A percentile compares a stretch with the other conserved stretches of the same genome.
These are phyloP conservation scores for Primulina tabacum DNA, from an alignment of 257 asterid genomes.

Conservation along the genomic window DNA sequence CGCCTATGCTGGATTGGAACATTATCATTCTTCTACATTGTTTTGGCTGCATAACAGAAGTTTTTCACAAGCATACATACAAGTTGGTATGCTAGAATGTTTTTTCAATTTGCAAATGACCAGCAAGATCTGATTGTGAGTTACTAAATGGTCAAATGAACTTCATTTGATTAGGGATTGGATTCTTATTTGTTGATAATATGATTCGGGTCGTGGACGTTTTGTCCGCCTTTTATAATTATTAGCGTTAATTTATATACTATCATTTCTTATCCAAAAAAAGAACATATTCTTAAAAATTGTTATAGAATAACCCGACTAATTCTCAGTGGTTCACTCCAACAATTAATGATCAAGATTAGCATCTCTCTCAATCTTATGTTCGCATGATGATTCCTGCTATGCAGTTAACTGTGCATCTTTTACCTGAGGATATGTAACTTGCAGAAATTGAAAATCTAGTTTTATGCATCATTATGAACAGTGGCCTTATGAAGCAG, in stretches of 20 bases:
- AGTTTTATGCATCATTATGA: constrained; percentile 8
- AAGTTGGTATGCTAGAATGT: not conserved
- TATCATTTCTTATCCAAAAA: no score
- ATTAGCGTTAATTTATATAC: no score
- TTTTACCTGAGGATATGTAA: not conserved
- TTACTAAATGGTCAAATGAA: not conserved
- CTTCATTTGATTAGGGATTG: no score
- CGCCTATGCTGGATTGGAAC: not conserved
- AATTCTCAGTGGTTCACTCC: not conserved
- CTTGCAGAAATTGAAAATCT: not conserved
- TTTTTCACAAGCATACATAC: not conserved
- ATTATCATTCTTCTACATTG: not conserved
- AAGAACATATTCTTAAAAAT: not conserved
- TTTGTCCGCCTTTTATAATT: no score
- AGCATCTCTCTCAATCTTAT: not conserved
- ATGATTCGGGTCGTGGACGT: no score
- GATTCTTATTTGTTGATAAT: no score
- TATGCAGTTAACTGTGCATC: not conserved
- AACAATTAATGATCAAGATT: not conserved
- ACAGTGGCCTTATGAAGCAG: constrained; percentile 99
- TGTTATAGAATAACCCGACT: not conserved
- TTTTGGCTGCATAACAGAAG: not conserved
- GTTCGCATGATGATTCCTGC: not conserved
- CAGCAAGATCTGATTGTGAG: not conserved
- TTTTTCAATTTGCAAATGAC: not conserved